Evolutionary conservation across 208 protist species (phyloP), one percentile per base, ranked within the genome.

Genomic region (Cochliopodium minus): DNA sequence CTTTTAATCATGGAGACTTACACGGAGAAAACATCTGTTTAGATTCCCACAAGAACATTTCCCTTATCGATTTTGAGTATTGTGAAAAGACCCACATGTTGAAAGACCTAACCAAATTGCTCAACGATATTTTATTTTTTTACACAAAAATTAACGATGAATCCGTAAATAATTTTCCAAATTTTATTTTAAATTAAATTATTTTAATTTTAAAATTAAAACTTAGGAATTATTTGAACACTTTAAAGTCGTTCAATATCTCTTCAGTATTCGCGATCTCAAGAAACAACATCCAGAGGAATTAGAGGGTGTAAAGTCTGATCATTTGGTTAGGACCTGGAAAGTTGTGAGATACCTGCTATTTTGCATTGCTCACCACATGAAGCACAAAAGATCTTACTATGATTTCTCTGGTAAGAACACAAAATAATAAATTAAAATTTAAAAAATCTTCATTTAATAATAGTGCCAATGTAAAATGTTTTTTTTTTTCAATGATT

Each of bases 11-110:
- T 40, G 49, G 49, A 25, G 49, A 54, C 29, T 40, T 54, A 5
- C 36, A 54, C 40, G 32, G 32, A 36, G 20, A 32, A 54, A 54
- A 54, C 28, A 40, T 54, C 1, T 25, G 36, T 39, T 5, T 54
- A 5, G 49, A 54, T 29, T 15, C 2, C 6, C 9, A 36, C 13
- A 11, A 40, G 10, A 54, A 54, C 40, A 20, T 54, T 26, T 54
- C 32, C 32, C 17, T 54, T 0, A 54, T 54, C 29, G 49, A 54
- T 40, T 54, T 40, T 40, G 49, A 54, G 28, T 54, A 54, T 17
- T 40, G 32, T n/a, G 17, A 26, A 1, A 25, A 20, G 13, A 40
- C 32, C 20, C 49, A 54, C n/a, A 28, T 28, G 15, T n/a, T 54
- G 22, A 54, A 54, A 40, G 49, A 54, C 28, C 11, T 54, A 0